phyloP scores from a whole-genome alignment of 2,329 filamentous ascomycete species.

The Cadophora malorum region DNA sequence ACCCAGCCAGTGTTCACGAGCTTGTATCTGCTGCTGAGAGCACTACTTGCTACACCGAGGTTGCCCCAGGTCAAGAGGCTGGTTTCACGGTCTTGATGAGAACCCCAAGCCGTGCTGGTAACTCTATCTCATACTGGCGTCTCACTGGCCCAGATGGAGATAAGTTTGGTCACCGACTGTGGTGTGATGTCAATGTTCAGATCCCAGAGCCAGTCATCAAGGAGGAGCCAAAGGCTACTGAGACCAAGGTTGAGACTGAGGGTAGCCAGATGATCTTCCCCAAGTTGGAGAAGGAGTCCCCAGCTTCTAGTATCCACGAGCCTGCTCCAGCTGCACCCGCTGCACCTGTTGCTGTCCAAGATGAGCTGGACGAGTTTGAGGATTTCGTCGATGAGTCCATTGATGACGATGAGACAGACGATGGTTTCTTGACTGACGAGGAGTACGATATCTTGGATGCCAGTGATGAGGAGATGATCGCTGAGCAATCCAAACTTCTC shows the following conservation, averaged over 20 bases:
- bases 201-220: slow-evolving; percentile 43
- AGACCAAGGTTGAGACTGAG: slow-evolving; percentile 42
- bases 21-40: slow-evolving; percentile 83
- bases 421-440: slow-evolving; percentile 92
- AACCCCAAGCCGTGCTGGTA: slow-evolving; percentile 77
- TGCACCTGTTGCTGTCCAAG: slow-evolving; percentile 57
- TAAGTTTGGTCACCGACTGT: slow-evolving; percentile 91
- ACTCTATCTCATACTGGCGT: slow-evolving; percentile 95
- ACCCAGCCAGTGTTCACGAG: slow-evolving; percentile 78
- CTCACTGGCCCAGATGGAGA: slow-evolving; percentile 80
- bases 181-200: slow-evolving; percentile 86
- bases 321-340: slow-evolving; percentile 52
- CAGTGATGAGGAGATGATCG: slow-evolving; percentile 83
- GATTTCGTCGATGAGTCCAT: slow-evolving; percentile 62
- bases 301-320: slow-evolving; percentile 78
- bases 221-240: slow-evolving; percentile 42
- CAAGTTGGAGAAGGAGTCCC: slow-evolving; percentile 93
- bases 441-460: slow-evolving; percentile 98
- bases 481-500: slow-evolving; percentile 52
- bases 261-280: slow-evolving; percentile 92
- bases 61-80: slow-evolving; percentile 76
- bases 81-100: slow-evolving; percentile 86
- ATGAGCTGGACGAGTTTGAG: slow-evolving; percentile 50
- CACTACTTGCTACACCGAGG: slow-evolving; percentile 71
- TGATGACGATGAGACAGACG: slow-evolving; percentile 66